These are phyloP conservation scores for Paraurostyla sp. DNA, from an alignment of 73 alveolate species.

Conservation along the genomic window DNA sequence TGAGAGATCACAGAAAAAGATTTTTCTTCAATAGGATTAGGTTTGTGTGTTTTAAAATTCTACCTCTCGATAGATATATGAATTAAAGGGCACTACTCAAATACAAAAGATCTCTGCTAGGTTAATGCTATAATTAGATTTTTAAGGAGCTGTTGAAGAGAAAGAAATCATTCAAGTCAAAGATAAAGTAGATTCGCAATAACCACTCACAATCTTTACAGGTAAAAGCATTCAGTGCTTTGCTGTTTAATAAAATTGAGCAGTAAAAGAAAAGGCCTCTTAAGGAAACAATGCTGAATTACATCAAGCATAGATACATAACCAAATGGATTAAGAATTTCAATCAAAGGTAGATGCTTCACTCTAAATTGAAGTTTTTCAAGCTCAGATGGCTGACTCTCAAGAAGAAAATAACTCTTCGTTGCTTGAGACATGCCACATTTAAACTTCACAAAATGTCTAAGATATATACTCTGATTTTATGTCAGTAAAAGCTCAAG, in stretches of 20 bases:
- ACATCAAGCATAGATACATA: neutral
- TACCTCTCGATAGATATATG: slow-evolving; percentile 8
- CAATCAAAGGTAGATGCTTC: neutral
- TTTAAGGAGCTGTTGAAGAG: neutral
- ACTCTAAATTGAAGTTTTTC: slow-evolving; percentile 4
- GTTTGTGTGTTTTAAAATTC: neutral
- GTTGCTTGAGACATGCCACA: neutral
- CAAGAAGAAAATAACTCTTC: neutral
- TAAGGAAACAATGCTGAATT: neutral
- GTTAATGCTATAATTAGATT: neutral
- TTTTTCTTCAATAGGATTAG: neutral
- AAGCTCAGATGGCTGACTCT: neutral
- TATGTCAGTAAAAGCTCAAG: neutral
- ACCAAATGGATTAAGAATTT: neutral
- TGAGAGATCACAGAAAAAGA: neutral
- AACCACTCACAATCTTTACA: neutral
- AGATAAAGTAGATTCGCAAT: neutral
- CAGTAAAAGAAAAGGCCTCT: slow-evolving; percentile 6
- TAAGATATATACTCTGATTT: neutral
- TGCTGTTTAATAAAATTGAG: slow-evolving; percentile 30
- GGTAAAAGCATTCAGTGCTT: slow-evolving; percentile 44
- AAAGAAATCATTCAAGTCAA: neutral
- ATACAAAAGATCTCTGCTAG: neutral
- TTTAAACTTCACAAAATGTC: neutral
- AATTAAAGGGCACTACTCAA: neutral